A percentile compares a stretch with the other conserved stretches of the same genome.
phyloP scores from a whole-genome alignment of 106 monocot species.

The Platanthera guangdongensis region DNA sequence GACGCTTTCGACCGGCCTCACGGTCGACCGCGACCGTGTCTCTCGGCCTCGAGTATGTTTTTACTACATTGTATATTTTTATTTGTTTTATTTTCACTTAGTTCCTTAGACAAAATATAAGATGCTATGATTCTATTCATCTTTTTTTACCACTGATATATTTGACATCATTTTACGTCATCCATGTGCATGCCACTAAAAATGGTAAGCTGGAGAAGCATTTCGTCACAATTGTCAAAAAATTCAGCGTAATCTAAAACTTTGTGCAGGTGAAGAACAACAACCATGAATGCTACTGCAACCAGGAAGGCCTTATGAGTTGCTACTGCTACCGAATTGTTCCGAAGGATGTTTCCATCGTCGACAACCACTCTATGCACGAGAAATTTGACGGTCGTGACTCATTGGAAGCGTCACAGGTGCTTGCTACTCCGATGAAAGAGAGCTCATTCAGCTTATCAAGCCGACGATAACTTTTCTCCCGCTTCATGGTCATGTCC shows the following conservation, averaged over 20 bases:
- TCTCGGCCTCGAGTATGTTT: too few relatives aligned
- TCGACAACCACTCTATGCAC: constrained; percentile 91
- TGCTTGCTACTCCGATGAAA: constrained; percentile 89
- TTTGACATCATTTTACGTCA: too few relatives aligned
- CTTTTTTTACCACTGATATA: too few relatives aligned
- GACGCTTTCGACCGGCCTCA: too few relatives aligned
- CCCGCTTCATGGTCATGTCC: too few relatives aligned
- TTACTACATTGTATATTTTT: too few relatives aligned
- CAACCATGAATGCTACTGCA: constrained; percentile 68
- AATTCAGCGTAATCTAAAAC: constrained; percentile 88
- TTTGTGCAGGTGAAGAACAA: constrained; percentile 86
- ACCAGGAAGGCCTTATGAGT: constrained; percentile 87
- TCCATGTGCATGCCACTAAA: constrained; percentile 59
- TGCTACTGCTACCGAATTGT: constrained; percentile 96
- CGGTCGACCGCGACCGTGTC: too few relatives aligned
- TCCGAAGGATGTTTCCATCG: constrained; percentile 77
- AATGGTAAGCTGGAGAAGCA: constrained; percentile 88
- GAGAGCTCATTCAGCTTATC: constrained; percentile 84
- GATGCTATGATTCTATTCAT: neutral
- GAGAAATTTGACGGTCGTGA: constrained; percentile 64
- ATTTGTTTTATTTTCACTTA: neutral
- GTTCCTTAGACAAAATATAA: neutral
- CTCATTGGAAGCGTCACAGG: constrained; percentile 79
- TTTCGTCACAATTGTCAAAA: constrained; percentile 81
- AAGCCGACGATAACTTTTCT: constrained; percentile 10